Conservation (phyloP, 2,329 filamentous ascomycete genomes). For the Grosmannia clavigera region DNA sequence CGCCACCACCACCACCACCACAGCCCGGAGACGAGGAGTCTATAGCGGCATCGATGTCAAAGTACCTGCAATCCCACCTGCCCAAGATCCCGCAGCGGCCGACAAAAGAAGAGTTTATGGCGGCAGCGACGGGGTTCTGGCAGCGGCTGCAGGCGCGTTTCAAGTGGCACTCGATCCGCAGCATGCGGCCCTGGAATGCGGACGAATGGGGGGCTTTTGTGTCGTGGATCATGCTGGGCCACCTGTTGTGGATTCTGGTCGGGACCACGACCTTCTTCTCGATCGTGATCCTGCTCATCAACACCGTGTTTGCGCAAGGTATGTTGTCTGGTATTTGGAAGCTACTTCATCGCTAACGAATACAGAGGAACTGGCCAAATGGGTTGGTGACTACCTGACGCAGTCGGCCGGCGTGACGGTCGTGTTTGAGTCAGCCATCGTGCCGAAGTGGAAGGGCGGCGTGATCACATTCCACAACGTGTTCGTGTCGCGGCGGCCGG, state of each 20-base stretch:
- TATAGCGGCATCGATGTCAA: constrained; percentile 40
- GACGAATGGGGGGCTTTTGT: constrained; percentile 94
- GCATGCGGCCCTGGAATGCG: constrained; percentile 83
- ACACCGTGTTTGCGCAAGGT: constrained; percentile 93
- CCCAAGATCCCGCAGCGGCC: constrained; percentile 75
- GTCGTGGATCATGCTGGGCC: constrained; percentile 89
- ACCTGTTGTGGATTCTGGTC: constrained; percentile 89
- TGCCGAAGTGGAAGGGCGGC: constrained; percentile 88
- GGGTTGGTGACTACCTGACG: constrained; percentile 91
- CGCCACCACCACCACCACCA: constrained; percentile 5
- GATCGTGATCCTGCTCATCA: constrained; percentile 77
- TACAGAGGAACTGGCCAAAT: constrained; percentile 77
- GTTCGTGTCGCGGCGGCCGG: constrained; percentile 83
- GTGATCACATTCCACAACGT: constrained; percentile 96
- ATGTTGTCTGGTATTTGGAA: constrained; percentile 16
- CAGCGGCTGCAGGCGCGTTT: constrained; percentile 80
- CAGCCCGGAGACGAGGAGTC: constrained; percentile 24
- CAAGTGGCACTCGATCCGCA: constrained; percentile 96
- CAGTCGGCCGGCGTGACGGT: constrained; percentile 87
- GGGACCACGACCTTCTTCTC: constrained; percentile 98
- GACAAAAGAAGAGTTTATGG: constrained; percentile 83
- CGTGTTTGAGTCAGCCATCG: constrained; percentile 94
- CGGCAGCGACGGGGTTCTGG: constrained; percentile 87
- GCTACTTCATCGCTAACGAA: background rate
- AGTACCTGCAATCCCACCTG: constrained; percentile 43